Conservation (phyloP, 345 rosid genomes). For the Punica granatum region DNA sequence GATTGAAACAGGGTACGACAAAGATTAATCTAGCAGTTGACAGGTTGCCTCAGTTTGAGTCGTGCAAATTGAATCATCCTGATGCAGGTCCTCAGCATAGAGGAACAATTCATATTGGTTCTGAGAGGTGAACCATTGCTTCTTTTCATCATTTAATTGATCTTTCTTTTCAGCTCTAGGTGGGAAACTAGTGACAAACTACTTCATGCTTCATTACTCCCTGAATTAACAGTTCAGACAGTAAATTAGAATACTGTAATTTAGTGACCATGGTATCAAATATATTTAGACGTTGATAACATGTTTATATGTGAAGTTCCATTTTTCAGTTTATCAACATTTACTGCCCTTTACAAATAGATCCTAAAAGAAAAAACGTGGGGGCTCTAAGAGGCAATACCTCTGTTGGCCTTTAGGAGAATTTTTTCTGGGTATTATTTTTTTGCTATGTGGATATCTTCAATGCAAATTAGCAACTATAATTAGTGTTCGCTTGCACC, state of each 20-base stretch:
- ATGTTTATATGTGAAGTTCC: no score
- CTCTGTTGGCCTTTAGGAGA: background rate
- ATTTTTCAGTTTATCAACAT: background rate
- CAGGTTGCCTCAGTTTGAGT: constrained; percentile 51
- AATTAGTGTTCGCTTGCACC: background rate
- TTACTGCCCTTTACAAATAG: background rate
- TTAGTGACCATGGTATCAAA: background rate
- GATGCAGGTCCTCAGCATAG: constrained; percentile 68
- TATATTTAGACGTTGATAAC: background rate
- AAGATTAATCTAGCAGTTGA: constrained; percentile 71
- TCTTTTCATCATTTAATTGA: background rate
- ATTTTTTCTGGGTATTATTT: background rate
- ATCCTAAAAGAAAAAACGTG: background rate
- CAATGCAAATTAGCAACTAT: background rate
- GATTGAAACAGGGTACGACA: constrained; percentile 52
- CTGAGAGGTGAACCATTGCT: constrained; percentile 45
- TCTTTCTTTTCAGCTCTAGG: background rate
- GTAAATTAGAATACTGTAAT: background rate
- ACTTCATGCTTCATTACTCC: background rate
- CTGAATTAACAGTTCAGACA: background rate
- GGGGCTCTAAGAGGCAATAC: background rate
- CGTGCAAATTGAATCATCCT: constrained; percentile 43
- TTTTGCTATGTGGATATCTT: background rate
- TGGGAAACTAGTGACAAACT: background rate
- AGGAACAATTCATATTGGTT: constrained; percentile 73